Conservation (phyloP, 371 early-diverging fungal species). For the Mortierella sp. region DNA sequence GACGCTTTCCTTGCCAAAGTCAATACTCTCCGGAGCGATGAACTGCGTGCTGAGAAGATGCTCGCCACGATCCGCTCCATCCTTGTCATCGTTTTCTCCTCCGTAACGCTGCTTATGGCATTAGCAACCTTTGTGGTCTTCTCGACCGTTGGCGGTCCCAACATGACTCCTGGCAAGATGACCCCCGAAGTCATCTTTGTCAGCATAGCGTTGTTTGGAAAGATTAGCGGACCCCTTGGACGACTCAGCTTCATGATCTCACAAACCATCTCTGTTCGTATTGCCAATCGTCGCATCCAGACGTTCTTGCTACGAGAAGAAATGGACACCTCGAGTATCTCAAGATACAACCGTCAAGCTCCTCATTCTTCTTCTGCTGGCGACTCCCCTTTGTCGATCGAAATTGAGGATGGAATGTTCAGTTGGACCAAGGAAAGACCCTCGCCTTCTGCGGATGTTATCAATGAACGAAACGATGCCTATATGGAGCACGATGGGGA, state of each 20-base stretch:
- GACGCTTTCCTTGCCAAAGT: conserved; percentile 47
- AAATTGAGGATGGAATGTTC: conserved; percentile 61
- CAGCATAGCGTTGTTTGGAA: conserved; percentile 39
- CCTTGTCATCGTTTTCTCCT: conserved; percentile 45
- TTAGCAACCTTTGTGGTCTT: conserved; percentile 28
- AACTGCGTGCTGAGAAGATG: conserved; percentile 78
- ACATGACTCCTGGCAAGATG: conserved; percentile 50
- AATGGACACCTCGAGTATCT: conserved; percentile 61
- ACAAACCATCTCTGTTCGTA: conserved; percentile 19
- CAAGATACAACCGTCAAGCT: conserved; percentile 55
- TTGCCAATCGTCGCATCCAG: conserved; percentile 39
- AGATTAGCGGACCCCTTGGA: conserved; percentile 35
- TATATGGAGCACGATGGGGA: not conserved
- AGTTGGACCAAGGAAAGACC: conserved; percentile 57
- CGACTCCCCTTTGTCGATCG: conserved; percentile 29
- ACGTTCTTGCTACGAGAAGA: conserved; percentile 41
- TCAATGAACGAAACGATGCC: conserved; percentile 2
- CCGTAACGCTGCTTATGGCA: conserved; percentile 46
- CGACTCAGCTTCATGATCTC: conserved; percentile 26
- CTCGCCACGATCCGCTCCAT: conserved; percentile 41
- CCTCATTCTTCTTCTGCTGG: conserved; percentile 52
- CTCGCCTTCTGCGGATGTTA: not conserved
- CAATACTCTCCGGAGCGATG: conserved; percentile 48
- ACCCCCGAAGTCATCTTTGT: conserved; percentile 42
- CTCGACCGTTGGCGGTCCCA: conserved; percentile 31